Evolutionary conservation across 2,329 filamentous ascomycete genomes (phyloP).

Genomic region (Tolypocladium paradoxum): DNA sequence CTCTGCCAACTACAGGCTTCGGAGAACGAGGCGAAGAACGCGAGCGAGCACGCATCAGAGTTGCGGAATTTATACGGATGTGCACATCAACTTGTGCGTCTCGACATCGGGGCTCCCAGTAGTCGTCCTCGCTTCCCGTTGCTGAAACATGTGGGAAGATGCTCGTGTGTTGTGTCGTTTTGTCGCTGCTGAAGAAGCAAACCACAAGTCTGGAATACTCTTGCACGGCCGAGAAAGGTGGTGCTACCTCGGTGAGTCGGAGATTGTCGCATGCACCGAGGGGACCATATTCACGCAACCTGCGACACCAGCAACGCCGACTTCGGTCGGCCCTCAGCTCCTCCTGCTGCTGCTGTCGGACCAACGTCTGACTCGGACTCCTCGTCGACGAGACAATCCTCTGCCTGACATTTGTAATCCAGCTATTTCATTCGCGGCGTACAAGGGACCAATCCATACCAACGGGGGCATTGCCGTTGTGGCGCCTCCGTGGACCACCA

Average conservation of each 20-base stretch:
- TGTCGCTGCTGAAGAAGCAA: not conserved
- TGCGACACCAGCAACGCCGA: not conserved
- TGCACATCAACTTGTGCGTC: not conserved
- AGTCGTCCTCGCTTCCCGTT: no score
- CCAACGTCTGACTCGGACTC: not conserved
- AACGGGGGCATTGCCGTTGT: not conserved
- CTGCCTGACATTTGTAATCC: not conserved
- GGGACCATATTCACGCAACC: not conserved
- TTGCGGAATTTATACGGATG: not conserved
- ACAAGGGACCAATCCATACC: not conserved
- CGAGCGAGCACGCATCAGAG: not conserved
- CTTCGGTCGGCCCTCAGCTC: slow-evolving; percentile 1
- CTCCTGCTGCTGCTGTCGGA: not conserved
- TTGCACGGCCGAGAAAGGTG: not conserved
- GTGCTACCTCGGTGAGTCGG: not conserved
- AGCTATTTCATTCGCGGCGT: not conserved
- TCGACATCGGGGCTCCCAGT: not conserved
- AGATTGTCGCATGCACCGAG: not conserved
- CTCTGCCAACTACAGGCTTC: not conserved
- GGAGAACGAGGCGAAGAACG: not conserved
- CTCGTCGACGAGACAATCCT: not conserved
- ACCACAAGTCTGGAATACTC: not conserved
- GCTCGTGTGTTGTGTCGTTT: no score
- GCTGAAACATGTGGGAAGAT: no score
- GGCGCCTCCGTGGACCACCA: not conserved